A percentile compares a stretch with the other conserved stretches of the same genome.
These are phyloP conservation scores for Citeromyces siamensis DNA, from an alignment of 1,139 yeast genomes.

Conservation along the genomic window DNA sequence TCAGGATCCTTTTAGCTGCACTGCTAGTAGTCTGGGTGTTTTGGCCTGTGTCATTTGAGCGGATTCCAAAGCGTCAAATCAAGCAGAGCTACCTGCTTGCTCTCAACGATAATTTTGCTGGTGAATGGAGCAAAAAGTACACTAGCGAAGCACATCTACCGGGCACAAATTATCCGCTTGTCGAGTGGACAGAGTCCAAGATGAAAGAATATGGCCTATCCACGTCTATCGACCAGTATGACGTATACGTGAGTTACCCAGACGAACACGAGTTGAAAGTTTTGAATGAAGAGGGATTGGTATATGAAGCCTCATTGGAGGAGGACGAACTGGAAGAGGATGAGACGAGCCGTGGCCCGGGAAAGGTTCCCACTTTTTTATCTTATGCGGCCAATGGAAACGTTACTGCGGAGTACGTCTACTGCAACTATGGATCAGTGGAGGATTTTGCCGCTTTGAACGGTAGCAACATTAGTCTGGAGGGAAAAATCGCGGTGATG, in stretches of 20 bases:
- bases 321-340: slow-evolving; percentile 71
- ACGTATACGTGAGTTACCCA: slow-evolving; percentile 53
- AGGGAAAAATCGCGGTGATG: slow-evolving; percentile 43
- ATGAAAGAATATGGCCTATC: slow-evolving; percentile 51
- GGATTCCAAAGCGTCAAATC: neutral
- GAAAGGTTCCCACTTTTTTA: slow-evolving; percentile 46
- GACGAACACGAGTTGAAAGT: slow-evolving; percentile 36
- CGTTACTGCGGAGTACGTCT: slow-evolving; percentile 44
- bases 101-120: slow-evolving; percentile 34
- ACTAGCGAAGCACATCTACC: slow-evolving; percentile 59
- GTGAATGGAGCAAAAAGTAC: slow-evolving; percentile 40
- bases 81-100: slow-evolving; percentile 20
- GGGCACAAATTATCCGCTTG: slow-evolving; percentile 53
- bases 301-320: slow-evolving; percentile 50
- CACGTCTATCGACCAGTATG: slow-evolving; percentile 41
- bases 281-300: slow-evolving; percentile 19
- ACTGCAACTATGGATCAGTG: slow-evolving; percentile 49
- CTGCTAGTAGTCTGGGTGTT: neutral
- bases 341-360: slow-evolving; percentile 41
- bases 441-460: slow-evolving; percentile 36
- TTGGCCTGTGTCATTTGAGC: neutral
- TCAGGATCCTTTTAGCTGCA: too few species aligned
- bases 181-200: slow-evolving; percentile 50
- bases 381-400: slow-evolving; percentile 63
- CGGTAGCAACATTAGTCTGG: slow-evolving; percentile 30